These are phyloP conservation scores for Conringia planisiliqua DNA, from an alignment of 345 rosid species.

Conservation along the genomic window DNA sequence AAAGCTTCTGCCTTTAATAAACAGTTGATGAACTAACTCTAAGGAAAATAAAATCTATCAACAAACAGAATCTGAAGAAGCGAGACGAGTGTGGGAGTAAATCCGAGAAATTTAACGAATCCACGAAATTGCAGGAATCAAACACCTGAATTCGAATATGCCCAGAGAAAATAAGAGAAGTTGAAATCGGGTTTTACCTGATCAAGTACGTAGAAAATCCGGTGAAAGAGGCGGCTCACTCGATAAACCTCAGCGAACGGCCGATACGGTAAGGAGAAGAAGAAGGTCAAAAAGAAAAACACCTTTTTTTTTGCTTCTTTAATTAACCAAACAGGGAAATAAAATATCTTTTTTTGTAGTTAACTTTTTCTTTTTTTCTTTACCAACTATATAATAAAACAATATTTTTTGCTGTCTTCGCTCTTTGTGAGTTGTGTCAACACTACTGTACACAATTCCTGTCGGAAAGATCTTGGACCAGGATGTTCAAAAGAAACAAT, in stretches of 20 bases:
- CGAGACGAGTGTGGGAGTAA: background rate
- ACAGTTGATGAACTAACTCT: background rate
- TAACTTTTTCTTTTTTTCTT: background rate
- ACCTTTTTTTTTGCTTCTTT: background rate
- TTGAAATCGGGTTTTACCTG: background rate
- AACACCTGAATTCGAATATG: background rate
- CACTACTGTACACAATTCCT: too few species aligned
- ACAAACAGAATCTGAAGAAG: background rate
- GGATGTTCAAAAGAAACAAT: too few species aligned
- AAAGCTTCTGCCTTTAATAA: background rate
- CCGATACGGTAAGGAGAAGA: background rate
- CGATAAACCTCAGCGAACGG: conserved; percentile 5
- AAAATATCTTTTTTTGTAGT: background rate
- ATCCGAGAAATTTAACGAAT: background rate
- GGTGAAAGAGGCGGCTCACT: background rate
- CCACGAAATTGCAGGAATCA: background rate
- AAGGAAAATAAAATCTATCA: background rate
- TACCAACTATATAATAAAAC: too few species aligned
- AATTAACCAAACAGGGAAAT: too few species aligned
- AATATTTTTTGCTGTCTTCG: too few species aligned
- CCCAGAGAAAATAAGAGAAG: background rate
- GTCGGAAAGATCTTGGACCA: too few species aligned
- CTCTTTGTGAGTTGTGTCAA: too few species aligned
- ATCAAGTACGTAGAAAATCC: background rate
- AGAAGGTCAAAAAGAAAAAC: conserved; percentile 3